Percentiles rank a stretch among this genome's conserved stretches.
Conservation (phyloP, 345 rosid genomes). For the Hibiscus trionum region DNA sequence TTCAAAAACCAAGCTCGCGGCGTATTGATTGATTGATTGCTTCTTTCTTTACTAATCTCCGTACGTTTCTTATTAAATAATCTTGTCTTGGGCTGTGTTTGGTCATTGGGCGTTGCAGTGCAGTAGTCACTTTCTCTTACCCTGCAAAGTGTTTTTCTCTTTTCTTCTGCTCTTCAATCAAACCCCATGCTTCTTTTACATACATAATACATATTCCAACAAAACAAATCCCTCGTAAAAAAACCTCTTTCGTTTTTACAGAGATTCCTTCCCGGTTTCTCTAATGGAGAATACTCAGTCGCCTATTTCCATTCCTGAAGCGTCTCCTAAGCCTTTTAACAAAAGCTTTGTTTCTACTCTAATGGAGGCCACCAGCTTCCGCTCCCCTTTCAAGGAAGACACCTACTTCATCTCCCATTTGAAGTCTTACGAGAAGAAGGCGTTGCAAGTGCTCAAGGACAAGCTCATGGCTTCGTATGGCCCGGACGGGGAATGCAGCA, state of each 20-base stretch:
- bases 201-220: too few relatives aligned
- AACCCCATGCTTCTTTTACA: neutral
- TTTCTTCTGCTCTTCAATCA: neutral
- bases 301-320: conserved; percentile 29
- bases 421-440: conserved; percentile 65
- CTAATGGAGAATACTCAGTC: conserved; percentile 42
- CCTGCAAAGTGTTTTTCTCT: neutral
- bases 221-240: neutral
- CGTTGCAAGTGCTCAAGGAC: conserved; percentile 63
- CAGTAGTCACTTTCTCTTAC: neutral
- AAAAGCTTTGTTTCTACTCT: conserved; percentile 63
- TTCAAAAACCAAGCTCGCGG: conserved; percentile 13
- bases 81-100: neutral
- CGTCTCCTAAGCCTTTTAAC: conserved; percentile 45
- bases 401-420: conserved; percentile 63
- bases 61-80: neutral
- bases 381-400: conserved; percentile 73
- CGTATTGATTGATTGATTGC: neutral
- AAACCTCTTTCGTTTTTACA: neutral
- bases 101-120: neutral
- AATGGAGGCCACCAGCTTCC: conserved; percentile 64
- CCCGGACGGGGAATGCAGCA: conserved; percentile 27
- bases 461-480: conserved; percentile 40
- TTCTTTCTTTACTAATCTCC: neutral
- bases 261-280: conserved; percentile 19